Conservation (phyloP, 176 grass and related monocot genomes). For the Urochloa ruziziensis region DNA sequence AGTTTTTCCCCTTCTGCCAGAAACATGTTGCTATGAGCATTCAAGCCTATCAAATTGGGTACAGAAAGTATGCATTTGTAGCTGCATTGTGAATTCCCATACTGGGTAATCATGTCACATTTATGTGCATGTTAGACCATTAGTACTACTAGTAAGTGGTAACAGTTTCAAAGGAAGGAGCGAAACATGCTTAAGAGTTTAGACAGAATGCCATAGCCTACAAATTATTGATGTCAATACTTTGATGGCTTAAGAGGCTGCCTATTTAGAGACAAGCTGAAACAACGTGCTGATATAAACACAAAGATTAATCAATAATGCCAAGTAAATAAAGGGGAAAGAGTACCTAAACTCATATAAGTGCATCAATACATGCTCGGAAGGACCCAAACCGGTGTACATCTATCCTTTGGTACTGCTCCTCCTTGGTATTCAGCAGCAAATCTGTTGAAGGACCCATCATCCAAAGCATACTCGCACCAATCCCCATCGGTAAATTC, state of each 20-base stretch:
- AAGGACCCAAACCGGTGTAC: constrained; percentile 28
- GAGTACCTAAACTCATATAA: not conserved
- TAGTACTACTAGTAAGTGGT: not conserved
- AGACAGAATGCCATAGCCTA: not conserved
- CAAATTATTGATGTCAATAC: not conserved
- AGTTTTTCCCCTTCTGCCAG: not conserved
- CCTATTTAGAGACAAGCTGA: not conserved
- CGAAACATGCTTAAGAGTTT: not conserved
- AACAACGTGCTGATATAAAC: not conserved
- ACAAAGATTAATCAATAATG: not conserved
- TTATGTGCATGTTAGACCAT: not conserved
- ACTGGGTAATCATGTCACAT: not conserved
- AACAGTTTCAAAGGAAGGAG: not conserved
- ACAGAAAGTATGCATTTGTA: not conserved
- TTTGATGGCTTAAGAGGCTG: not conserved
- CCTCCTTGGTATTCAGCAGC: not conserved
- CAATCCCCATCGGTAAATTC: not conserved
- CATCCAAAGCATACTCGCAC: constrained; percentile 34
- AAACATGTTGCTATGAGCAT: not conserved
- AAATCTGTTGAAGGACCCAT: not conserved
- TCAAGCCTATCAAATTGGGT: not conserved
- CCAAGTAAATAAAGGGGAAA: not conserved
- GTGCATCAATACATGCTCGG: constrained; percentile 36
- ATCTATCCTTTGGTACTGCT: not conserved
- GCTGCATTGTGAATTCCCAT: not conserved